Conservation (phyloP, 2,329 filamentous ascomycete species). For the Colletotrichum euphorbiae region DNA sequence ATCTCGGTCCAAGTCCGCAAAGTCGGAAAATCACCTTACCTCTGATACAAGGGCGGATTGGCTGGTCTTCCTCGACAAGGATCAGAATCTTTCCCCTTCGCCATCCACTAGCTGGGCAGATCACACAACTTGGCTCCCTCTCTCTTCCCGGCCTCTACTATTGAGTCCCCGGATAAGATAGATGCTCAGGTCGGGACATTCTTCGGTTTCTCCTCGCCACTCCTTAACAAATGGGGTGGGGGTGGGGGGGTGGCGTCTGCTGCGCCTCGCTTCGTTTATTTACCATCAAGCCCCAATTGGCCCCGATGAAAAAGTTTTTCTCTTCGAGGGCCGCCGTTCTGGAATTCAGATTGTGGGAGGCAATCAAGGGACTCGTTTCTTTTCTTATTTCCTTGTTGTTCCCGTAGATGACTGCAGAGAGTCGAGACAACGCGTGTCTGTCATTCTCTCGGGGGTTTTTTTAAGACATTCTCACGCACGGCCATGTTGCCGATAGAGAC, state of each 20-base stretch:
- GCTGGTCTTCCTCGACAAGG: not conserved
- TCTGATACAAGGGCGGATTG: not conserved
- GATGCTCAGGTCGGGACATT: no score
- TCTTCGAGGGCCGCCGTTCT: not conserved
- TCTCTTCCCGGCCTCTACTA: no score
- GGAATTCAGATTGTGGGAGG: constrained; percentile 16
- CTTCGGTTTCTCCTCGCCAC: no score
- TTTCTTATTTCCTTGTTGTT: constrained; percentile 11
- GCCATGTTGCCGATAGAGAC: not conserved
- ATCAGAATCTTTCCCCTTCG: not conserved
- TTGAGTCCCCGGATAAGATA: no score
- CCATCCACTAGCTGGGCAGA: not conserved
- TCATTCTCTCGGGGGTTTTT: not conserved
- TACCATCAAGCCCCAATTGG: not conserved
- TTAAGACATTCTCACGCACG: constrained; percentile 10
- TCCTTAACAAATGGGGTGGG: not conserved
- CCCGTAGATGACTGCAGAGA: constrained; percentile 14
- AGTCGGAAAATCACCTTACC: not conserved
- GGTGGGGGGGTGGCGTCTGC: not conserved
- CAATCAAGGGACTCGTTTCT: constrained; percentile 12
- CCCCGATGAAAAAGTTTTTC: not conserved
- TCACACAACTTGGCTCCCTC: no score
- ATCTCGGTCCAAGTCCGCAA: no score
- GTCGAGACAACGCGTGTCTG: not conserved
- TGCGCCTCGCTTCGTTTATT: not conserved